A percentile compares a stretch with the other conserved stretches of the same genome.
Evolutionary conservation across 345 rosid genomes (phyloP).

Genomic region (Populus alba): DNA sequence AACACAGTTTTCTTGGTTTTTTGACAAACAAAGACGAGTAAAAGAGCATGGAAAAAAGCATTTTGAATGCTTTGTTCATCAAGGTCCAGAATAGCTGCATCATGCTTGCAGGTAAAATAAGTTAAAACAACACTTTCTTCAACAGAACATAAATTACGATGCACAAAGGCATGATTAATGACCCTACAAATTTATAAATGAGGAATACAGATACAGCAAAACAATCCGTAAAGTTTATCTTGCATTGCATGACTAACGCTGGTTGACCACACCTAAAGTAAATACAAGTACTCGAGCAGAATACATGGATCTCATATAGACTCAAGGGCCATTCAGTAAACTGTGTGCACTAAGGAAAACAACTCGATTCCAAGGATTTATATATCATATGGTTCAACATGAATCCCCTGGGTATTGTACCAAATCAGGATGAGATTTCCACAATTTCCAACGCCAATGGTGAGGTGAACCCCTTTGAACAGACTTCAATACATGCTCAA

Average conservation of each 20-base stretch:
- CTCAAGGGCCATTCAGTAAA: background rate
- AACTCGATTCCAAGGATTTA: background rate
- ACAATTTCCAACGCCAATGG: background rate
- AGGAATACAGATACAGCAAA: slow-evolving; percentile 6
- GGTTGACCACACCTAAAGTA: background rate
- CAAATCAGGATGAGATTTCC: background rate
- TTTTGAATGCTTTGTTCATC: too few relatives aligned
- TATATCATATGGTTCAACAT: background rate
- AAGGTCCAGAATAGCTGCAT: too few relatives aligned
- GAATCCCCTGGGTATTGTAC: background rate
- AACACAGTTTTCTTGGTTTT: too few relatives aligned
- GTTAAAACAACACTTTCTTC: background rate
- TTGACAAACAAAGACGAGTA: too few relatives aligned
- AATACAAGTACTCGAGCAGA: slow-evolving; percentile 7
- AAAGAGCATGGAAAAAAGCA: too few relatives aligned
- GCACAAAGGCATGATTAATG: background rate
- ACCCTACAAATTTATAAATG: slow-evolving; percentile 13
- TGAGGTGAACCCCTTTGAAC: background rate
- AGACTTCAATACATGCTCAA: slow-evolving; percentile 8
- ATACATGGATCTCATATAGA: background rate
- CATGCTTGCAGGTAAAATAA: background rate
- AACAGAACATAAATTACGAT: slow-evolving; percentile 1
- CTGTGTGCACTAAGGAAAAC: background rate
- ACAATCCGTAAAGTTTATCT: slow-evolving; percentile 3
- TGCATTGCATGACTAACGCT: slow-evolving; percentile 4